Conservation (phyloP, 352 stramenopile genomes). For the Phytophthora cajani region DNA sequence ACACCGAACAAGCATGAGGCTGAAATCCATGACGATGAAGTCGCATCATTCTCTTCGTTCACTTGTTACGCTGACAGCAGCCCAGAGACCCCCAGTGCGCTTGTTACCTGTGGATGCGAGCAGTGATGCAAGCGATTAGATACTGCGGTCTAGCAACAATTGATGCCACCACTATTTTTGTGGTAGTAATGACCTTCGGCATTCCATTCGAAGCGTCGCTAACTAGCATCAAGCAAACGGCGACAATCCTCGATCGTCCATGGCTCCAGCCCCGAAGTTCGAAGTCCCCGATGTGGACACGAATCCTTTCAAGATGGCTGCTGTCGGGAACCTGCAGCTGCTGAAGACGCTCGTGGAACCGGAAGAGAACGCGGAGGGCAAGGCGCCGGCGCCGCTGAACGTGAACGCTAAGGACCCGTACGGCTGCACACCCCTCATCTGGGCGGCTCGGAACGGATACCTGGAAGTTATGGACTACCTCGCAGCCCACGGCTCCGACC, state of each 20-base stretch:
- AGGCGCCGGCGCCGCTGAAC: conserved; percentile 54
- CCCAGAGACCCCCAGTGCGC: conserved; percentile 16
- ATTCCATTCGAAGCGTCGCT: conserved; percentile 17
- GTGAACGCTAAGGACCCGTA: conserved; percentile 85
- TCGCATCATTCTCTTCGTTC: conserved; percentile 23
- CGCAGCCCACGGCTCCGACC: conserved; percentile 62
- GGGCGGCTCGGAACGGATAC: conserved; percentile 87
- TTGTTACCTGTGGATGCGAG: conserved; percentile 16
- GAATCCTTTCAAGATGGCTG: conserved; percentile 89
- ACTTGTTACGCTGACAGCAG: conserved; percentile 21
- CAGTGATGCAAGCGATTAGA: conserved; percentile 6
- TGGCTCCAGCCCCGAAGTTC: conserved; percentile 57
- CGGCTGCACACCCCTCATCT: conserved; percentile 82
- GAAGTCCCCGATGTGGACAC: conserved; percentile 83
- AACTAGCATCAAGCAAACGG: not conserved
- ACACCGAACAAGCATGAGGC: conserved; percentile 41
- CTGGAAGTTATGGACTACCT: conserved; percentile 84
- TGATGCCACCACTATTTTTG: conserved; percentile 19
- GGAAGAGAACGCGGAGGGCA: conserved; percentile 43
- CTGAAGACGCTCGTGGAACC: conserved; percentile 76
- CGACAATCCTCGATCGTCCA: not conserved
- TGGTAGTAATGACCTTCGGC: not conserved
- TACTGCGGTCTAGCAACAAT: not conserved
- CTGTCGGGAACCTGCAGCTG: conserved; percentile 77
- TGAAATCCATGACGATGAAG: conserved; percentile 36